phyloP scores from a whole-genome alignment of 331 rosid genomes.

The Prunus yedoensis region DNA sequence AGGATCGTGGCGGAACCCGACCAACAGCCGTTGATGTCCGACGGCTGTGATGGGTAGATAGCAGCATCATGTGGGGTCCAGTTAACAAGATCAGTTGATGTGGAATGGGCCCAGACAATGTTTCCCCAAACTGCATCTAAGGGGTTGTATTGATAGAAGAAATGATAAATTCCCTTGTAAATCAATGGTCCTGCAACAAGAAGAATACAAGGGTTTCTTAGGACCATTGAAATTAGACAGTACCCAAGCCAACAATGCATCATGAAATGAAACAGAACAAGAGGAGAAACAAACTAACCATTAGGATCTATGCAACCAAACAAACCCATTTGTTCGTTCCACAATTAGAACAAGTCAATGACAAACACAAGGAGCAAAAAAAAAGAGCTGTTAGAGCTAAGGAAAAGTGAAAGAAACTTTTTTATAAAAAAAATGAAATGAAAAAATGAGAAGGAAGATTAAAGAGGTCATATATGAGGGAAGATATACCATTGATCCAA shows the following conservation, averaged over 20 bases:
- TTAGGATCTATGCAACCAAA: slow-evolving; percentile 72
- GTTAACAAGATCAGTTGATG: slow-evolving; percentile 71
- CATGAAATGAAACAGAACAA: not conserved
- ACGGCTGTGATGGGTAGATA: slow-evolving; percentile 58
- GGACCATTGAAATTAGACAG: not conserved
- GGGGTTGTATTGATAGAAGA: slow-evolving; percentile 79
- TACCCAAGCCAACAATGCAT: not conserved
- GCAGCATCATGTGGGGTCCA: slow-evolving; percentile 72
- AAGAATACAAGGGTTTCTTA: not conserved
- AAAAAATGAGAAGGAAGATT: not conserved
- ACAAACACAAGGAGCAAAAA: slow-evolving; percentile 22
- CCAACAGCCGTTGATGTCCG: slow-evolving; percentile 77
- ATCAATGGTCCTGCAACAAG: slow-evolving; percentile 48
- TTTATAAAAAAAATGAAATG: not conserved
- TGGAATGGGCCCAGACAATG: slow-evolving; percentile 80
- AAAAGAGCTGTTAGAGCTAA: slow-evolving; percentile 21
- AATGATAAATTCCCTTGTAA: slow-evolving; percentile 60
- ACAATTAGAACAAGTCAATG: slow-evolving; percentile 29
- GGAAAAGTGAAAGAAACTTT: not conserved
- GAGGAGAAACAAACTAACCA: slow-evolving; percentile 47
- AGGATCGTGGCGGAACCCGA: slow-evolving; percentile 74
- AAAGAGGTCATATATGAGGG: not conserved
- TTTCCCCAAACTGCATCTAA: slow-evolving; percentile 62
- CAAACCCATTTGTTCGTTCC: slow-evolving; percentile 35
- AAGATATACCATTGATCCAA: slow-evolving; percentile 70